Evolutionary conservation across 83 land plant genomes (phyloP).

Genomic region (Isoetes engelmannii): DNA sequence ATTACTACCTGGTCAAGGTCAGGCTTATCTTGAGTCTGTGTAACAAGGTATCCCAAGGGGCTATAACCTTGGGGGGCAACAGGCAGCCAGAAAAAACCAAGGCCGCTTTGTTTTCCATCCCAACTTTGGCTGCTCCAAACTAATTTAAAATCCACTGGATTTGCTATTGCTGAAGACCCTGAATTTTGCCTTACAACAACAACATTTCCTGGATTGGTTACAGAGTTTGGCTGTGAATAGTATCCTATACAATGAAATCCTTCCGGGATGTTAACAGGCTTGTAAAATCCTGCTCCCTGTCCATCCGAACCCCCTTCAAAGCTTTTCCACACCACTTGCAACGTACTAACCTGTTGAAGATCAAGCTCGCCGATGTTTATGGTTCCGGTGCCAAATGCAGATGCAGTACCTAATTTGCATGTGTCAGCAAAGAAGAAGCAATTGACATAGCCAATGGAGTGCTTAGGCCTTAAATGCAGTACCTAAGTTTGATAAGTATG

Average conservation of each 20-base stretch:
- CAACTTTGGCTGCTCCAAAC: conserved; percentile 59
- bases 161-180: conserved; percentile 18
- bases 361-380: conserved; percentile 56
- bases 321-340: conserved; percentile 53
- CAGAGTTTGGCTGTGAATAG: conserved; percentile 48
- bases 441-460: too few relatives aligned
- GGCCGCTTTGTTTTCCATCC: conserved; percentile 37
- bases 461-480: too few relatives aligned
- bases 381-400: conserved; percentile 54
- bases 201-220: conserved; percentile 40
- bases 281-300: conserved; percentile 56
- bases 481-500: too few relatives aligned
- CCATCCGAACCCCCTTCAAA: conserved; percentile 47
- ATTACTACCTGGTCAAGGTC: conserved; percentile 26
- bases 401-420: too few relatives aligned
- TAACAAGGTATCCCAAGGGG: conserved; percentile 50
- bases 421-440: too few relatives aligned
- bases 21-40: conserved; percentile 48
- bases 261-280: conserved; percentile 48
- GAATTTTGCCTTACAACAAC: conserved; percentile 44
- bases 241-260: conserved; percentile 52
- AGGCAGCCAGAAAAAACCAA: conserved; percentile 62
- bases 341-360: conserved; percentile 45
- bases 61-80: conserved; percentile 60
- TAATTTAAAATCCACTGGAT: conserved; percentile 50